Base-by-base conservation (phyloP, 2,329 filamentous ascomycete genomes). In the Trichoderma cornu-damae region DNA sequence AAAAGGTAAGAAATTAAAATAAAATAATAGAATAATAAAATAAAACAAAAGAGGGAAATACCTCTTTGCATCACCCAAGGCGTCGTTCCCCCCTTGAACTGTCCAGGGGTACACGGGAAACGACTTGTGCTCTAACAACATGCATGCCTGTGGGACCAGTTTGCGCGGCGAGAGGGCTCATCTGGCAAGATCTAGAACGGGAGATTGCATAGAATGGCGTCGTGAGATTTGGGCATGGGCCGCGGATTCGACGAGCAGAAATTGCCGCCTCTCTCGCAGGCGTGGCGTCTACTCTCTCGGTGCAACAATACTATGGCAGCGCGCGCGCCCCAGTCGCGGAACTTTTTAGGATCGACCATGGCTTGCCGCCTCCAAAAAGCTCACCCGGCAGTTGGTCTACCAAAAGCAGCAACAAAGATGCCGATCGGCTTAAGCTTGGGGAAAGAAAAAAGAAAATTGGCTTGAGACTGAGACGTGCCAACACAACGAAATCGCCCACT, bases 81-180 rank as follows among this genome's bases (percentile, higher is more conserved):
- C n/a, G n/a, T n/a, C n/a, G n/a, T n/a, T n/a, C n/a, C n/a, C n/a
- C n/a, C n/a, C n/a, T n/a, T n/a, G n/a, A n/a, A n/a, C n/a, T n/a
- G n/a, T n/a, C n/a, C n/a, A n/a, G n/a, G n/a, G n/a, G n/a, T n/a
- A n/a, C n/a, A n/a, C n/a, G n/a, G n/a, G n/a, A n/a, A n/a, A n/a
- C 26, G 12, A 42, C 18, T 18, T 77, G 58, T 79, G 77, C 22
- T 75, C 70, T 38, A 77, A 76, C 26, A 71, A 63, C 30, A 68
- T 64, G 61, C n/a, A n/a, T 76, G 76, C 28, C 61, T 78, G 76
- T 59, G 74, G 72, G 22, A 73, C 64, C 11, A 77, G 68, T 4
- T 20, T 12, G 12, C n/a, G 8, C 49, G 42, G 16, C n/a, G 32
- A 6, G 26, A 32, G 26, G 32, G 37, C 18, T 24, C n/a, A 24